These are phyloP conservation scores for Talaromyces funiculosus DNA, from an alignment of 2,329 filamentous ascomycete species.

Conservation along the genomic window DNA sequence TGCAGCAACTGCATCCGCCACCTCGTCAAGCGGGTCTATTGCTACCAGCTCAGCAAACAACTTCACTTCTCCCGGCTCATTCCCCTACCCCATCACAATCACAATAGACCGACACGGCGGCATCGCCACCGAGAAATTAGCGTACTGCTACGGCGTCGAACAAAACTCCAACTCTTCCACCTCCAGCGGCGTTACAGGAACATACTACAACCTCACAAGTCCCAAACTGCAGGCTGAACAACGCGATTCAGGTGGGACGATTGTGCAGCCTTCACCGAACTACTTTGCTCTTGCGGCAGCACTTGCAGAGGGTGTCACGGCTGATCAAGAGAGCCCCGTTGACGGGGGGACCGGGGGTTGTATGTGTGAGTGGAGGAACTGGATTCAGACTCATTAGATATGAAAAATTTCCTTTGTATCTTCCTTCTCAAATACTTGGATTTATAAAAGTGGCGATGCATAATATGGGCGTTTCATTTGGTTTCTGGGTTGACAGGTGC, in stretches of 20 bases:
- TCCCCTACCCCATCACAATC: slow-evolving; percentile 57
- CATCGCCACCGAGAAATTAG: slow-evolving; percentile 47
- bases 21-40: slow-evolving; percentile 16
- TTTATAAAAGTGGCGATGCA: too few species aligned
- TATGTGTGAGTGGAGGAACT: slow-evolving; percentile 16
- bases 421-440: too few species aligned
- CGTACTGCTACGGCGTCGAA: slow-evolving; percentile 57
- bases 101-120: slow-evolving; percentile 58
- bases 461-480: not conserved
- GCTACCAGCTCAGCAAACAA: slow-evolving; percentile 33
- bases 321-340: slow-evolving; percentile 29
- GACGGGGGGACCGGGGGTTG: slow-evolving; percentile 55
- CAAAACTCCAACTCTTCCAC: slow-evolving; percentile 31
- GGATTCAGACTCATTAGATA: slow-evolving; percentile 2
- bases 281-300: slow-evolving; percentile 30
- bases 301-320: not conserved
- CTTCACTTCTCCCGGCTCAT: slow-evolving; percentile 50
- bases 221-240: slow-evolving; percentile 50
- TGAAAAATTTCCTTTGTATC: not conserved
- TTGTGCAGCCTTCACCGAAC: slow-evolving; percentile 48
- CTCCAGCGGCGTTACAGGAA: slow-evolving; percentile 42
- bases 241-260: slow-evolving; percentile 44
- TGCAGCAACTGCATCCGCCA: slow-evolving; percentile 14
- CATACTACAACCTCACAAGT: slow-evolving; percentile 40
- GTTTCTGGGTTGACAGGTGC: not conserved